phyloP scores from a whole-genome alignment of 2,329 filamentous ascomycete species.

The Aspergillus texensis region DNA sequence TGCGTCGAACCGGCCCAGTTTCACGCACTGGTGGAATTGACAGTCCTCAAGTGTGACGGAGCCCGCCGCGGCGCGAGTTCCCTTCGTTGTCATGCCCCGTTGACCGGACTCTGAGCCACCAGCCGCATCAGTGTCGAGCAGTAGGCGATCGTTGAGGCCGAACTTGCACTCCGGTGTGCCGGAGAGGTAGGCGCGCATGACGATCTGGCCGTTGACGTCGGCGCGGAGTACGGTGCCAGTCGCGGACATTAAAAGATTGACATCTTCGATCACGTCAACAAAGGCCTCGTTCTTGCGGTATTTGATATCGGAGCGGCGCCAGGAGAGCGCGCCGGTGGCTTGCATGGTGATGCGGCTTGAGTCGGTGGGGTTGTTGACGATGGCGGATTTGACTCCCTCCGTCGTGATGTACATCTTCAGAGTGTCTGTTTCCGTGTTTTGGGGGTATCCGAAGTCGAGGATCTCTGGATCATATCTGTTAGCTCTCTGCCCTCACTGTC shows the following conservation, averaged over 20 bases:
- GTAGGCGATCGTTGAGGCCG: conserved; percentile 89
- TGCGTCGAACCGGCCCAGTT: conserved; percentile 93
- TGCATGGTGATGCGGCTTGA: conserved; percentile 99
- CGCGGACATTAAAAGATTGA: conserved; percentile 98
- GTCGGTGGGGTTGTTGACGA: conserved; percentile 71
- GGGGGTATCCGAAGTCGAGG: conserved; percentile 97
- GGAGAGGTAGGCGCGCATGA: conserved; percentile 97
- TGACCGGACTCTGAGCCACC: conserved; percentile 65
- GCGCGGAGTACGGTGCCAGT: conserved; percentile 92
- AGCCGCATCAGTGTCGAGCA: conserved; percentile 78
- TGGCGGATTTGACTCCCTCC: conserved; percentile 89
- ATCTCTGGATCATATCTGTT: conserved; percentile 68
- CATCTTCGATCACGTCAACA: conserved; percentile 98
- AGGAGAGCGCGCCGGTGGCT: conserved; percentile 93
- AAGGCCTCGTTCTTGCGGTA: conserved; percentile 99
- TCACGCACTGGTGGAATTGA: conserved; percentile 98
- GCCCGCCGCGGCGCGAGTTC: conserved; percentile 91
- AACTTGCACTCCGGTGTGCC: conserved; percentile 99
- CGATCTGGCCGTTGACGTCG: conserved; percentile 94
- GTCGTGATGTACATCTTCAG: conserved; percentile 99
- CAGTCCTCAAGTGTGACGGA: conserved; percentile 97
- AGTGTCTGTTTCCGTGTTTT: conserved; percentile 98
- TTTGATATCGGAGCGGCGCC: conserved; percentile 96
- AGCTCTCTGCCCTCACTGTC: background rate
- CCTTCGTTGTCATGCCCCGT: conserved; percentile 67